Conservation (phyloP, 495 filamentous ascomycete species). For the Podospora conica region DNA sequence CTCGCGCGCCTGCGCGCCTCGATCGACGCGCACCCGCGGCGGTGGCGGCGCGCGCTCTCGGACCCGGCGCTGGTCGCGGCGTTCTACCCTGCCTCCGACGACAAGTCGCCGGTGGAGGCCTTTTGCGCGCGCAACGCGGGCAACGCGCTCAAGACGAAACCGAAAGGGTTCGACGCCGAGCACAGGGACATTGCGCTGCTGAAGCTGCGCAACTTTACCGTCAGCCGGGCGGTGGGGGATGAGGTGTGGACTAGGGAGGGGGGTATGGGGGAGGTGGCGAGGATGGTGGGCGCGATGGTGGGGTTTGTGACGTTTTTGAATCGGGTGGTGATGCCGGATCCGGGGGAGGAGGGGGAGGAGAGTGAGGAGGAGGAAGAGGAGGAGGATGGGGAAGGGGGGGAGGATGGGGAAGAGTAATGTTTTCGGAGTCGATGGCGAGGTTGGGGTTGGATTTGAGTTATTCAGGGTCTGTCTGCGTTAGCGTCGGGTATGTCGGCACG, state of each 20-base stretch:
- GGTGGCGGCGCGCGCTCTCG: slow-evolving; percentile 59
- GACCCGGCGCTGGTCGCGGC: slow-evolving; percentile 51
- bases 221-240: slow-evolving; percentile 57
- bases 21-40: slow-evolving; percentile 61
- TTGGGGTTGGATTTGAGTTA: background rate
- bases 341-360: slow-evolving; percentile 32
- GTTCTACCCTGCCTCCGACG: slow-evolving; percentile 50
- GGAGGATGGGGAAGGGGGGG: background rate
- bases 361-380: slow-evolving; percentile 21
- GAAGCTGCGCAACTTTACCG: slow-evolving; percentile 68
- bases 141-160: slow-evolving; percentile 74
- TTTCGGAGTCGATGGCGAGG: background rate
- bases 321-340: slow-evolving; percentile 47
- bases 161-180: slow-evolving; percentile 72
- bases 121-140: slow-evolving; percentile 62
- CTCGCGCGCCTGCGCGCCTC: slow-evolving; percentile 61
- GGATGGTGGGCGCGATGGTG: slow-evolving; percentile 45
- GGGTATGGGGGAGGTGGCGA: slow-evolving; percentile 47
- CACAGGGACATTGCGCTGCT: slow-evolving; percentile 70
- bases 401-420: background rate
- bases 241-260: slow-evolving; percentile 43
- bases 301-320: slow-evolving; percentile 50
- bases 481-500: background rate
- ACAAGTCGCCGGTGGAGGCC: slow-evolving; percentile 47
- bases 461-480: background rate